Base-by-base conservation (phyloP, 768 basidiomycete species). In the Leccinum uliginosum region DNA sequence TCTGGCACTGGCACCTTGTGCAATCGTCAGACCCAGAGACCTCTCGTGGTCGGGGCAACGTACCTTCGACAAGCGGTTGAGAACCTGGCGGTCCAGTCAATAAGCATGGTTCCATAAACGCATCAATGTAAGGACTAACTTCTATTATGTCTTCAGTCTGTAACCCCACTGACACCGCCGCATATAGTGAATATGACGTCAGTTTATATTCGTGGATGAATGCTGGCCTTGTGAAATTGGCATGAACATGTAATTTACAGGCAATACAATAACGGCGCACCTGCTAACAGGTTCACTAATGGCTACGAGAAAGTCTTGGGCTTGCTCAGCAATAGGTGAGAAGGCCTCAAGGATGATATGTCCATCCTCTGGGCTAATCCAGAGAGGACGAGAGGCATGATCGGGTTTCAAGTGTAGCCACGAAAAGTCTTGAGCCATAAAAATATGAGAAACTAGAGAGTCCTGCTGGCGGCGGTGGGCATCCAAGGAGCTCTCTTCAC, bases 141-240 rank as follows among this genome's bases (percentile, higher is more conserved):
- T 95, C 93, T 72, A 98, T 97, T 65, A 98, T 98, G 71, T 98
- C 95, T 64, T 96, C 89, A 9, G 97, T 98, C 71, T 98, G 93
- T 27, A 99, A 77, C 27, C 97, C 97, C 58, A 99, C 97, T 14
- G 96, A 98, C 59, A 99, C 96, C 50, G 97, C 97, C 58, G 97
- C 97, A 73, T 99, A 98, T 15, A 99, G 79, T 17, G 96, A 98
- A 73, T 98, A 97, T 46, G 94, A 89, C 56, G 96, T 98, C 69
- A 99, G 84, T 75, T 96, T 93, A 81, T 98, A 99, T 78, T 98
- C 97, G 76, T 99, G 96, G 60, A 98, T 95, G 75, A 96, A 93
- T 49, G 93, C 87, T 52, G 97, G 97, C 79, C 96, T 96, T 62
- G 27, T 40, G 55, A 61, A 50, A 43, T 59, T 43, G 47, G 40